Conservation (phyloP, 2,329 filamentous ascomycete species). For the Ploettnerulaceae sp. region DNA sequence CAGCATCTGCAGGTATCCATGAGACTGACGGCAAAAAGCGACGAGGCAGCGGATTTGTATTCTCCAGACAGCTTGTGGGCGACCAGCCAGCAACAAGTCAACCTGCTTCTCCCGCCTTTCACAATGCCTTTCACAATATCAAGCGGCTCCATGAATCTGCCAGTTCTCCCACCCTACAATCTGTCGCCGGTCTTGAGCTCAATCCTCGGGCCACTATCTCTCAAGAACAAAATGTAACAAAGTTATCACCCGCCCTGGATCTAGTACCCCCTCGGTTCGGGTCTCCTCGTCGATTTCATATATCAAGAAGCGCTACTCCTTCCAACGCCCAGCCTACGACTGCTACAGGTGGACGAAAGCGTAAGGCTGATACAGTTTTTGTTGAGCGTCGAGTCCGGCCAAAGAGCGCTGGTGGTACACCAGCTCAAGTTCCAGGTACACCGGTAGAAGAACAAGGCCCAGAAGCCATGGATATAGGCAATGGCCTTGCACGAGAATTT, state of each 20-base stretch:
- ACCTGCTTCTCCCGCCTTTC: constrained; percentile 9
- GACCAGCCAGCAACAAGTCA: constrained; percentile 5
- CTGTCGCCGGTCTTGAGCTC: neutral
- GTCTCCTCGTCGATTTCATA: constrained; percentile 50
- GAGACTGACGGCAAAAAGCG: constrained; percentile 27
- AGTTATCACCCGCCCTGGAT: neutral
- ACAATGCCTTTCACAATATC: constrained; percentile 21
- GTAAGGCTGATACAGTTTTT: constrained; percentile 41
- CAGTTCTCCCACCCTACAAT: constrained; percentile 9
- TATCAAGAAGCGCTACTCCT: constrained; percentile 43
- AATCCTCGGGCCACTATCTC: neutral
- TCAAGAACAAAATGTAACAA: neutral
- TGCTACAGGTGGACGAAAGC: constrained; percentile 16
- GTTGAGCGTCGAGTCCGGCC: constrained; percentile 46
- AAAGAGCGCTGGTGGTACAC: constrained; percentile 8
- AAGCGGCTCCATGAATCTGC: constrained; percentile 20
- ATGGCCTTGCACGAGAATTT: too few species aligned
- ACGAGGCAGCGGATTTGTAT: constrained; percentile 27
- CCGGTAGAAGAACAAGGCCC: neutral
- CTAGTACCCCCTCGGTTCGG: constrained; percentile 1
- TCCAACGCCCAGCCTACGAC: neutral
- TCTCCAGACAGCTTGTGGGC: constrained; percentile 25
- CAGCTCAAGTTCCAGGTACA: neutral
- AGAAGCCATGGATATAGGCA: neutral
- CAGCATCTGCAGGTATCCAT: constrained; percentile 26